Conservation (phyloP, 805 yeast species). For the Saccharomycopsis capsularis region DNA sequence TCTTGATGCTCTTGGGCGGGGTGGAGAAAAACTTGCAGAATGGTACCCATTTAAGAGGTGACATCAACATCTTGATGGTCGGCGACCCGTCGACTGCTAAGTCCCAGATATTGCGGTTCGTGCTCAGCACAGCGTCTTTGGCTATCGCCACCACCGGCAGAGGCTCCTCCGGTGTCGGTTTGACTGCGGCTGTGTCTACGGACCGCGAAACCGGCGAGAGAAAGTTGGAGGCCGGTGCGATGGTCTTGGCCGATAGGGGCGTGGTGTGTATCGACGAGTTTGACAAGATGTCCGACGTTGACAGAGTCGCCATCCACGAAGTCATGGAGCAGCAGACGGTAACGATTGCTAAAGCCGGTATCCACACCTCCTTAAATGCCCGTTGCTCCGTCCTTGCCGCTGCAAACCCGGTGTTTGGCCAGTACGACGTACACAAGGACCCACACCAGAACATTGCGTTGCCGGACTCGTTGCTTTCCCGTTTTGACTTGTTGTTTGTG, state of each 20-base stretch:
- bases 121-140: constrained; percentile 85
- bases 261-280: constrained; percentile 98
- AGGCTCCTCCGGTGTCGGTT: constrained; percentile 99
- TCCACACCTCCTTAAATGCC: constrained; percentile 92
- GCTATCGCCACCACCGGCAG: constrained; percentile 98
- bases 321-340: constrained; percentile 99
- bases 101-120: constrained; percentile 91
- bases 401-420: constrained; percentile 96
- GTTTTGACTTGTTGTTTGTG: constrained; percentile 91
- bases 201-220: constrained; percentile 97
- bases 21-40: constrained; percentile 87
- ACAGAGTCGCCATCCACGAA: constrained; percentile 97
- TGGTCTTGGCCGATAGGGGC: constrained; percentile 97
- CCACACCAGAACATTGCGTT: constrained; percentile 95
- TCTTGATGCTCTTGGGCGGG: constrained; percentile 89
- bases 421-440: constrained; percentile 90
- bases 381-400: constrained; percentile 97
- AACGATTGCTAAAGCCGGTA: constrained; percentile 96
- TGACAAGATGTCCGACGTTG: constrained; percentile 95
- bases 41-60: constrained; percentile 97
- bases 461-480: constrained; percentile 92
- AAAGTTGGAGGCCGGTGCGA: constrained; percentile 96
- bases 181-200: constrained; percentile 95
- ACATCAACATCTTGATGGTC: constrained; percentile 90
- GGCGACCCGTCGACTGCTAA: constrained; percentile 99